Evolutionary conservation across 176 grass and related monocot species (phyloP).

Genomic region (Melocanna baccifera): DNA sequence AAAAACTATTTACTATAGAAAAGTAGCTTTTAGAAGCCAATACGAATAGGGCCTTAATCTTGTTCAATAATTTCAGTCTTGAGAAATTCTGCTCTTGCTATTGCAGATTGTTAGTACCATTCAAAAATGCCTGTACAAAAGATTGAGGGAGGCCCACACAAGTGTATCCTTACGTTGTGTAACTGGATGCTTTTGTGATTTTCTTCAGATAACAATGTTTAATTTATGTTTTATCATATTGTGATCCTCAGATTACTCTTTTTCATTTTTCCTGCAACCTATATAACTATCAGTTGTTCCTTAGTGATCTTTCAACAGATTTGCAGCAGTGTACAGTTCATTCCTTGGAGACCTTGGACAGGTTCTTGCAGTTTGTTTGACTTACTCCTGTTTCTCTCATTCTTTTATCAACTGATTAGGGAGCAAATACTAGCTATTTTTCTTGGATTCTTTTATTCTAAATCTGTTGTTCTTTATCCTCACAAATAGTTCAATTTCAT

Average conservation of each 20-base stretch:
- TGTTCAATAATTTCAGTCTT: slow-evolving; percentile 24
- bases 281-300: slow-evolving; percentile 11
- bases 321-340: slow-evolving; percentile 78
- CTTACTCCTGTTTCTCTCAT: neutral
- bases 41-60: too few species aligned
- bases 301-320: slow-evolving; percentile 64
- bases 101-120: slow-evolving; percentile 74
- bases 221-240: slow-evolving; percentile 15
- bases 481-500: slow-evolving; percentile 14
- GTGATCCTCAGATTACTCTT: neutral
- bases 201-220: neutral
- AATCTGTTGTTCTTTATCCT: neutral
- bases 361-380: slow-evolving; percentile 40
- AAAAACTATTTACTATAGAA: too few species aligned
- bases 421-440: neutral
- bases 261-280: slow-evolving; percentile 10
- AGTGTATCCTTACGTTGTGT: slow-evolving; percentile 67
- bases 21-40: too few species aligned
- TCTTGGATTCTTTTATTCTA: neutral
- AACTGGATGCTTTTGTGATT: slow-evolving; percentile 4
- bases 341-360: slow-evolving; percentile 98
- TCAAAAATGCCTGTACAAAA: slow-evolving; percentile 79
- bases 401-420: slow-evolving; percentile 11
- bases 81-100: slow-evolving; percentile 5
- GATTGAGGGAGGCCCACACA: slow-evolving; percentile 84